Base-by-base conservation (phyloP, 139 green algal species). In the Diplosphaera chodatii region DNA sequence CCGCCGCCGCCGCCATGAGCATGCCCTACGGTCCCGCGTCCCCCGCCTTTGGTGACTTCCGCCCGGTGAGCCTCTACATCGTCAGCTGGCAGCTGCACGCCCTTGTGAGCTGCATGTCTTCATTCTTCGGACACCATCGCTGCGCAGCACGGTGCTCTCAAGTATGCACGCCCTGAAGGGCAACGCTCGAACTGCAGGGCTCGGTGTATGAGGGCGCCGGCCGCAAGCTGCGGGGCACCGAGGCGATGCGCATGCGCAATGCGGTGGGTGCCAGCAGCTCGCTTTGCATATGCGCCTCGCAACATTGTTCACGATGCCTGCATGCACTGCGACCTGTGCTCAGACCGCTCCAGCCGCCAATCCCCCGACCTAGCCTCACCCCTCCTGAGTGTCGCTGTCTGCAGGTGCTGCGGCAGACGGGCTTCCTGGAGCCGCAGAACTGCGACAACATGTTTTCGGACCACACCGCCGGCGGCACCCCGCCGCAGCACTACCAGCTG, bases 391-490 rank as follows among this genome's bases (percentile, higher is more conserved):
- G n/a, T n/a, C n/a, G n/a, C n/a, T n/a, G n/a, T n/a, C n/a, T 48
- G 48, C 18, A 59, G 48, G 48, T 59, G 10, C 16, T 78, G 74
- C 69, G 68, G 23, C 74, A 74, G 63, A 78, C 74, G 22, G 74
- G 74, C 18, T 78, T 78, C 66, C 62, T 78, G 37, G 74, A 78
- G 59, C 63, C 71, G n/a, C 37, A 48, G 37, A 48, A 32, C 69
- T 68, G 31, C 32, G 48, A 59, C 48, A 59, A 59, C 48, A 59
- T 59, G 48, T 59, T 59, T 25, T 10, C 48, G 13, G 48, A 59
- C 48, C 48, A 59, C 48, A 59, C 48, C 48, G 48, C 16, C 16
- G 25, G 48, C 48, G 37, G 10, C 10, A 10, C 37, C 37, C 37
- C 37, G 6, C 8, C 37, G 37, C 37, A 48, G 37, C 37, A n/a